Base-by-base conservation (phyloP, 2,329 filamentous ascomycete genomes). In the Xylariaceae sp. region DNA sequence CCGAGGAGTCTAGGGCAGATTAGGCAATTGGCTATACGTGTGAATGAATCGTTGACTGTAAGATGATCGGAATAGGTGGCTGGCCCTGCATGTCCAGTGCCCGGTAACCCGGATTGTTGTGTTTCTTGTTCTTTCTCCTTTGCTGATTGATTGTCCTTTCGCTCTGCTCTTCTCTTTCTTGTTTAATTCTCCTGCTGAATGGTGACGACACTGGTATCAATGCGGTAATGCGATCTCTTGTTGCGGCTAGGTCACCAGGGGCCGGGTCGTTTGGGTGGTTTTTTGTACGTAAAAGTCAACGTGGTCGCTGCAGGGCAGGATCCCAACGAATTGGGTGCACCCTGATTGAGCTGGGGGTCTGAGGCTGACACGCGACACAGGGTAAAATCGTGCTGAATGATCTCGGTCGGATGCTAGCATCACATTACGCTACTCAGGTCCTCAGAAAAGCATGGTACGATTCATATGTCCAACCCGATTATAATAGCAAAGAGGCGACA, bases 231-330 rank as follows among this genome's bases (percentile, higher is more conserved):
- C 42, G 29, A 8, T 36, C 37, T 32, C 41, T 36, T 16, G 44
- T 50, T 40, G 34, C 39, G 22, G 38, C 21, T 23, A 33, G 44
- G 37, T 41, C 38, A 25, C 17, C 35, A 44, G 44, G 47, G 45
- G 45, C 27, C 12, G 27, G 27, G 27, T 12, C 20, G 38, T 27
- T 19, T 19, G 17, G 40, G 45, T 37, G 49, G 55, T 59, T 58
- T 46, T 57, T 32, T 19, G 56, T 61, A 61, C 58, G 58, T 61
- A 61, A 60, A 40, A 56, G 47, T 25, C 39, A 49, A 44, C 44
- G 45, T 51, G 47, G 49, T 34, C 46, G 46, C 43, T 48, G 52
- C 52, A 51, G 50, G 45, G 47, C 49, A 52, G 44, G 51, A 49
- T 49, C 45, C 55, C 55, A 51, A 52, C 53, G 48, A 55, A 56